phyloP scores from a whole-genome alignment of 495 filamentous ascomycete genomes.

The Penicillium paradoxum region DNA sequence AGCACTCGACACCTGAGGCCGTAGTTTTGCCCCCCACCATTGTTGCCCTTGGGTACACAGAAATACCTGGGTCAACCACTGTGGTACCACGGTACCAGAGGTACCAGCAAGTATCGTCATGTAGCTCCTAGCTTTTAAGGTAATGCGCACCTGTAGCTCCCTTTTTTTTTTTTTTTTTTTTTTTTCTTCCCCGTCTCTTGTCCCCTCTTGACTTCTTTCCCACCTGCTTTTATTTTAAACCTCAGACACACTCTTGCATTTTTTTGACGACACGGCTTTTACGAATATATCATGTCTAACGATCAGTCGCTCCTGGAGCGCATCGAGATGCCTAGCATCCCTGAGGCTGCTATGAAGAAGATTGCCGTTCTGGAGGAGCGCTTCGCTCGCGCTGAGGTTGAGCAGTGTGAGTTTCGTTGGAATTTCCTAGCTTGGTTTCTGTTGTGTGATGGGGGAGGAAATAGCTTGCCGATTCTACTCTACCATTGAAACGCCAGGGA shows the following conservation, averaged over 20 bases:
- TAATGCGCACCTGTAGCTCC: neutral
- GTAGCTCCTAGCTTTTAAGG: constrained; percentile 7
- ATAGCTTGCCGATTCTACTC: neutral
- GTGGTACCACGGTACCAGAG: neutral
- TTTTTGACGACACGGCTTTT: neutral
- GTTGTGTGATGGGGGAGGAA: neutral
- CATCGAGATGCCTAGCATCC: constrained; percentile 30
- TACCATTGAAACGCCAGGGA: no score
- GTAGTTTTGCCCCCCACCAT: neutral
- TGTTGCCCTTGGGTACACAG: constrained; percentile 6
- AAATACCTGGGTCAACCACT: neutral
- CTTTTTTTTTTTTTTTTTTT: constrained; percentile 9
- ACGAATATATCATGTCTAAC: constrained; percentile 25
- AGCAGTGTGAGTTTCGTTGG: constrained; percentile 33
- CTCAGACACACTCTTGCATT: no score
- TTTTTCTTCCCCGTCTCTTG: constrained; percentile 1
- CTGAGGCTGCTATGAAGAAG: constrained; percentile 27
- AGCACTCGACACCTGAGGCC: constrained; percentile 13
- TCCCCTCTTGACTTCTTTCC: neutral
- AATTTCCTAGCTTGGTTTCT: neutral
- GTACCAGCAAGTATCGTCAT: constrained; percentile 3
- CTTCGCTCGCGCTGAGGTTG: constrained; percentile 35
- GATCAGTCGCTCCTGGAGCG: constrained; percentile 30
- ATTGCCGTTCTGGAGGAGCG: constrained; percentile 36
- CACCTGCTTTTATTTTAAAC: neutral